These are phyloP conservation scores for Pelargonium fulgidum DNA, from an alignment of 441 rosid species.

Conservation along the genomic window DNA sequence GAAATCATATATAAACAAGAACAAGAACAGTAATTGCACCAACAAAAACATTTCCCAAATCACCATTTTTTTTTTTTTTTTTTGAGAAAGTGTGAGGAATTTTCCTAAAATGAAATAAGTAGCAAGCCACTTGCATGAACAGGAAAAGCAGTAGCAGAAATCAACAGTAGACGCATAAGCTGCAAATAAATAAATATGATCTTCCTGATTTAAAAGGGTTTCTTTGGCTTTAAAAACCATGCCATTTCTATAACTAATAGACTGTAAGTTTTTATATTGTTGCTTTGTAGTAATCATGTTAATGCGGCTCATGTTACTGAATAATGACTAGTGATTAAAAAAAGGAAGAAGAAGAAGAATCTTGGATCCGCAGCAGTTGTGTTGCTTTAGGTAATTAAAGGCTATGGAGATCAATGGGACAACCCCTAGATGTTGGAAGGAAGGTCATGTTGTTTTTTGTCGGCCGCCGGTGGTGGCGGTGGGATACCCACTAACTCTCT, in stretches of 20 bases:
- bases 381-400: constrained; percentile 21
- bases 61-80: too few relatives aligned
- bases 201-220: constrained; percentile 7
- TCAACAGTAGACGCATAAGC: too few relatives aligned
- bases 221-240: constrained; percentile 8
- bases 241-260: background rate
- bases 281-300: constrained; percentile 16
- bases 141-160: too few relatives aligned
- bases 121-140: too few relatives aligned
- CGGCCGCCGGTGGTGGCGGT: constrained; percentile 41
- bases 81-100: background rate
- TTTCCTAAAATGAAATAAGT: too few relatives aligned
- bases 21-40: background rate
- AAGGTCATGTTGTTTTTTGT: constrained; percentile 31
- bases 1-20: too few relatives aligned
- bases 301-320: constrained; percentile 23
- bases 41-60: background rate
- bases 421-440: constrained; percentile 31
- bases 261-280: background rate
- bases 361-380: background rate
- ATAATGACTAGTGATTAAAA: constrained; percentile 10
- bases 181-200: background rate
- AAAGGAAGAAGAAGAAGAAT: background rate
- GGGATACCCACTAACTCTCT: constrained; percentile 38
- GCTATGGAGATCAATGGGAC: constrained; percentile 19